phyloP scores from a whole-genome alignment of 805 yeast species.

The Hanseniaspora clermontiae region DNA sequence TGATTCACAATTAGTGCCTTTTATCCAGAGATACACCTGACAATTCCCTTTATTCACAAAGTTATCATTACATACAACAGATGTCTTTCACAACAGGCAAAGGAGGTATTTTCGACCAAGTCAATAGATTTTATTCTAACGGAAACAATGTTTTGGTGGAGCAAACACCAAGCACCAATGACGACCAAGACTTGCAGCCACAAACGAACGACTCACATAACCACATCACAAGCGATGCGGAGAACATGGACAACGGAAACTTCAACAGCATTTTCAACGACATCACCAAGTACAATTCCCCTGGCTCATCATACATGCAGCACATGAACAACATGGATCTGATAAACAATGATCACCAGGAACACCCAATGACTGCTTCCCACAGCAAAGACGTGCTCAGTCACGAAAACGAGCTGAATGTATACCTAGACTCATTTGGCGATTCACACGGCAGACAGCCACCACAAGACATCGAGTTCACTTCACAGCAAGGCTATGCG shows the following conservation, averaged over 20 bases:
- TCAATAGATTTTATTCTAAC: conserved; percentile 8
- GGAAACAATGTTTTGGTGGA: not conserved
- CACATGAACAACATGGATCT: not conserved
- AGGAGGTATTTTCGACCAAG: conserved; percentile 13
- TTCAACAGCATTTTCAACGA: not conserved
- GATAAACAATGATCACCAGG: not conserved
- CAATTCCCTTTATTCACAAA: no score
- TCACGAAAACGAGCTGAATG: not conserved
- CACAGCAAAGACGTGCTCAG: not conserved
- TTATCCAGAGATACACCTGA: no score
- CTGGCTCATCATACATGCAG: not conserved
- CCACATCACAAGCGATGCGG: not conserved
- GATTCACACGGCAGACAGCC: not conserved
- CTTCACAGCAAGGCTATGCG: not conserved
- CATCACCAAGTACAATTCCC: not conserved
- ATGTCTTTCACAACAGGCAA: conserved; percentile 10
- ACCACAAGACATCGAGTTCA: no score
- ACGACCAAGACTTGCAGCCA: no score
- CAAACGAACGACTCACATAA: not conserved
- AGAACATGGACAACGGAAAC: not conserved
- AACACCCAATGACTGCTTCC: not conserved
- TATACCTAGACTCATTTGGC: conserved; percentile 6
- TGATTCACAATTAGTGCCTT: no score
- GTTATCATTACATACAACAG: not conserved
- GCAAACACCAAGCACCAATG: not conserved